phyloP scores from a whole-genome alignment of 495 filamentous ascomycete species.

The Aspergillus nanangensis region DNA sequence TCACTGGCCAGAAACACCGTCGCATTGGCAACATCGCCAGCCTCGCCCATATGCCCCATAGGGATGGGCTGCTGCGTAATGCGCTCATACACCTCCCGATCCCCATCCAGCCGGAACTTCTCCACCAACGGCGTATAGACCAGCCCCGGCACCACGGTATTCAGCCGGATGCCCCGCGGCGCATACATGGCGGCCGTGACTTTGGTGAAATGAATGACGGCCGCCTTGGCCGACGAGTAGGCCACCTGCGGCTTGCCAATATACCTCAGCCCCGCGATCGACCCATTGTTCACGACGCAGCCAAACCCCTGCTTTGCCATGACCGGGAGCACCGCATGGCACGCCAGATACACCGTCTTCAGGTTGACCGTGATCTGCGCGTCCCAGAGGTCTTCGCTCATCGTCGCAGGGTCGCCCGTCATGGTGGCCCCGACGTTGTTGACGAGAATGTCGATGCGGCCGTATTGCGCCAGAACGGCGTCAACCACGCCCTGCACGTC shows the following conservation, averaged over 20 bases:
- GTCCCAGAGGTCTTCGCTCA: conserved; percentile 45
- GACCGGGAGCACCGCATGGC: conserved; percentile 43
- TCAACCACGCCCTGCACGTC: conserved; percentile 42
- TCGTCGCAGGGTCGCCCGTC: conserved; percentile 43
- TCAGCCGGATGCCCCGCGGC: conserved; percentile 39
- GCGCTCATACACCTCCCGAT: conserved; percentile 29
- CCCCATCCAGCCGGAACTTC: conserved; percentile 31
- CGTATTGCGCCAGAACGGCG: conserved; percentile 39
- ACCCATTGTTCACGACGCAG: conserved; percentile 38
- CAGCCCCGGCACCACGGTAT: conserved; percentile 50
- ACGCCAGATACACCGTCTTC: conserved; percentile 47
- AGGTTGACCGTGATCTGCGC: conserved; percentile 47
- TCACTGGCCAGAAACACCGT: conserved; percentile 47
- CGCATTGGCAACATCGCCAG: conserved; percentile 49
- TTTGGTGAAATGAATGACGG: conserved; percentile 48
- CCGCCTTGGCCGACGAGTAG: conserved; percentile 48
- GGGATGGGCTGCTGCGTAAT: conserved; percentile 40
- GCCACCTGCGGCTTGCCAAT: conserved; percentile 50
- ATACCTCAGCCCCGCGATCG: conserved; percentile 46
- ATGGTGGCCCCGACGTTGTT: conserved; percentile 50
- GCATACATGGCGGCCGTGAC: conserved; percentile 48
- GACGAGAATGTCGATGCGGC: conserved; percentile 52
- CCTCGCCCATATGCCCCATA: conserved; percentile 38
- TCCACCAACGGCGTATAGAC: conserved; percentile 45
- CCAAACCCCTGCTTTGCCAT: conserved; percentile 41